Percentiles rank a stretch among this genome's conserved stretches.
These are phyloP conservation scores for Pistacia integerrima DNA, from an alignment of 345 rosid species.

Conservation along the genomic window DNA sequence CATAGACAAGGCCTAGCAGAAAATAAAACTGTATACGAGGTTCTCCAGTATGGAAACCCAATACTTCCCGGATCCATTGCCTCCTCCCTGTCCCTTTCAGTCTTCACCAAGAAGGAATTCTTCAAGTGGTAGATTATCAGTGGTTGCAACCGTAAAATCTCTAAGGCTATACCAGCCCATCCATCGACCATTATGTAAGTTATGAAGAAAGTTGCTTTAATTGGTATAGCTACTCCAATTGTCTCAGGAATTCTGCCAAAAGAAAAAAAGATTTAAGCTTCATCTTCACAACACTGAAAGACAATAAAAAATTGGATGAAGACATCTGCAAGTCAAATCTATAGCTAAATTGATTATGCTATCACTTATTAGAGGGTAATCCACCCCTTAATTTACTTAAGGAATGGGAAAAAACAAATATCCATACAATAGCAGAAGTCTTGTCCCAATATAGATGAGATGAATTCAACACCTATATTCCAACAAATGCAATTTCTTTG, in stretches of 20 bases:
- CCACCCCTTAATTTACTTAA: neutral
- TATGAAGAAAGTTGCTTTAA: constrained; percentile 92
- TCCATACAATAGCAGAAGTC: too few species aligned
- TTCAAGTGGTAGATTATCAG: constrained; percentile 82
- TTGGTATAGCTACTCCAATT: constrained; percentile 82
- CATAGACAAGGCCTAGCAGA: constrained; percentile 86
- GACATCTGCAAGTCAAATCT: too few species aligned
- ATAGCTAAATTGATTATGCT: too few species aligned
- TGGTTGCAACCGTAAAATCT: constrained; percentile 81
- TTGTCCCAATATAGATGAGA: too few species aligned
- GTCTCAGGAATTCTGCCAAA: constrained; percentile 75
- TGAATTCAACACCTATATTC: too few species aligned
- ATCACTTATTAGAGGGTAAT: neutral
- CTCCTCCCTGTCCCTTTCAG: constrained; percentile 91
- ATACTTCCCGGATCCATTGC: constrained; percentile 95
- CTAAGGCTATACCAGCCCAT: constrained; percentile 96
- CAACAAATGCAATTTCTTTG: too few species aligned
- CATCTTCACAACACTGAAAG: neutral
- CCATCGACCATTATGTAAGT: constrained; percentile 98
- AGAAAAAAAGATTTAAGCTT: neutral
- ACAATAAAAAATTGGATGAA: neutral
- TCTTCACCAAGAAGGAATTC: constrained; percentile 86
- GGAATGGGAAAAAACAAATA: neutral
- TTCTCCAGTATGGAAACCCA: constrained; percentile 87
- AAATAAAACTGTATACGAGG: constrained; percentile 92